Base-by-base conservation (phyloP, 2,329 filamentous ascomycete species). In the Trichoderma breve region DNA sequence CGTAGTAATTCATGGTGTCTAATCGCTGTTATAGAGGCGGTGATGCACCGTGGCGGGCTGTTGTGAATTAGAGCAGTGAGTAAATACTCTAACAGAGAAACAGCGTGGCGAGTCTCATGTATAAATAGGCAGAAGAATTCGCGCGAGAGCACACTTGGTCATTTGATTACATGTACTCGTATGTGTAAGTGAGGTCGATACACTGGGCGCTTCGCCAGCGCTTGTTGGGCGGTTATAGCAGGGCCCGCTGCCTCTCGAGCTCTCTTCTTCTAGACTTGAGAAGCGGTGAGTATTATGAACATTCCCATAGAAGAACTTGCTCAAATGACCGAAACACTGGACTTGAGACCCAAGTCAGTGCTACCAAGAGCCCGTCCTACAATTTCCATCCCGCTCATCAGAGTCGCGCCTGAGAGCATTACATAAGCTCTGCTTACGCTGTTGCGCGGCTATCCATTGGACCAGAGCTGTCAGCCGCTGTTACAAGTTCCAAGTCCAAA, bases 401-500 rank as follows among this genome's bases (percentile, higher is more conserved):
- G 47, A 24, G 28, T 6, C 7, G 28, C 26, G 24, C 18, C 12
- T 28, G 51, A 4, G 64, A 12, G 12, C 12, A 21, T 70, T 62
- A 62, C 28, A 53, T 55, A 60, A 70, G 58, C 43, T 9, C 4
- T 26, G 30, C 21, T 14, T 30, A 14, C 3, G 8, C 21, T 15
- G 39, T 32, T 32, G 68, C 68, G 68, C 68, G 58, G 60, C 47
- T 70, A 70, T 64, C 11, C 60, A 70, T 70, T 70, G 68, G 68
- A 58, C 60, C 32, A 64, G 32, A 57, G 28, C 28, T 34, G 11
- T 21, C 47, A 39, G 32, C 4, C 21, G 2, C 21, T 63, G 28
- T 18, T 32, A 30, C 67, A 30, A 5, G 11, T 3, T 14, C 12
- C 14, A 39, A 36, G 34, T 36, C 15, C 15, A 43, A 43, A 15